These are phyloP conservation scores for Colletotrichum caudatum DNA, from an alignment of 2,329 filamentous ascomycete species.

Conservation along the genomic window DNA sequence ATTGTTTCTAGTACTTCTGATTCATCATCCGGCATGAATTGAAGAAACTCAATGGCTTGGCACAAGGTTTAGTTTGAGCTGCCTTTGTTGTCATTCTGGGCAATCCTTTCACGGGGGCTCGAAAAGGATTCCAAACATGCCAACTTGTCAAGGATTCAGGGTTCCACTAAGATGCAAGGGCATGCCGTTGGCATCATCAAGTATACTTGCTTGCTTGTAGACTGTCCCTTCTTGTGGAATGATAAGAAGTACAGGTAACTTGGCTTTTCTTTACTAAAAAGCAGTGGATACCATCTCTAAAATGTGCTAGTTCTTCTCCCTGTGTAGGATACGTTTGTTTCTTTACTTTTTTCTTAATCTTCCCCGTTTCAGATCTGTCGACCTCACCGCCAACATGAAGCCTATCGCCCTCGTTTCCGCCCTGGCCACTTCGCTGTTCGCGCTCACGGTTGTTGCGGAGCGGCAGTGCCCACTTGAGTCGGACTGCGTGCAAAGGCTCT, in stretches of 20 bases:
- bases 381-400: background rate
- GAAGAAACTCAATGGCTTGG: background rate
- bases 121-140: background rate
- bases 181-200: background rate
- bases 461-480: constrained; percentile 19
- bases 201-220: background rate
- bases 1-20: background rate
- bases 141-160: background rate
- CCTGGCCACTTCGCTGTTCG: background rate
- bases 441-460: background rate
- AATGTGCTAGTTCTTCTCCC: background rate
- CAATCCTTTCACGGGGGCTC: background rate
- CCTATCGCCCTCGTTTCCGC: background rate
- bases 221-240: background rate
- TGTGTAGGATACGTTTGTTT: background rate
- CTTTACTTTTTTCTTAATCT: no score
- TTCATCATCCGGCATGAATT: background rate
- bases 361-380: background rate
- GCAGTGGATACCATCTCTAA: background rate
- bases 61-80: background rate
- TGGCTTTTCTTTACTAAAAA: background rate
- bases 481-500: constrained; percentile 7
- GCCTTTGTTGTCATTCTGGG: background rate
- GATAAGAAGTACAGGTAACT: background rate
- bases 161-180: background rate